phyloP scores from a whole-genome alignment of 1,284 basidiomycete genomes.

The Melampsora larici-populina region DNA sequence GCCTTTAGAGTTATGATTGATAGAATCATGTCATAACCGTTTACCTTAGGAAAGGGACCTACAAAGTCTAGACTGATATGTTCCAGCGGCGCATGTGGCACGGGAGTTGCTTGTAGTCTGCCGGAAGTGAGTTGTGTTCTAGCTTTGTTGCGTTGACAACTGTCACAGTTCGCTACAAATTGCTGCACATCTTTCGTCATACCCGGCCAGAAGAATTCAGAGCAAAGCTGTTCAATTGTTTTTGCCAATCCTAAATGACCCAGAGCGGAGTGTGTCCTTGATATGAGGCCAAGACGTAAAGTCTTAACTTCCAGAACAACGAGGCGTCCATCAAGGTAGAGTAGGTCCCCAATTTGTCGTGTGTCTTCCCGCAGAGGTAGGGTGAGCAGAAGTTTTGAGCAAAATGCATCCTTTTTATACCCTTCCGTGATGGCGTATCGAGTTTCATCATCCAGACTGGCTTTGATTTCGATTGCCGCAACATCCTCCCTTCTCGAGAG shows the following conservation, averaged over 20 bases:
- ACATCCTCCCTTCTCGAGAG: too few species aligned
- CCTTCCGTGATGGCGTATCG: too few species aligned
- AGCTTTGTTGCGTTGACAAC: conserved; percentile 43
- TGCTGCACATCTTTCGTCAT: not conserved
- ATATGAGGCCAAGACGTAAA: conserved; percentile 49
- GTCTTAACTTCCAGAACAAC: conserved; percentile 50
- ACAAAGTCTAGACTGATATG: too few species aligned
- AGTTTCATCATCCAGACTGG: too few species aligned
- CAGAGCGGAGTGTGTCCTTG: conserved; percentile 51
- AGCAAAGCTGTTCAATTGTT: conserved; percentile 50
- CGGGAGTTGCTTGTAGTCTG: conserved; percentile 34
- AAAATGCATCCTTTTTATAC: not conserved
- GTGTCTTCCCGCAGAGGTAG: not conserved
- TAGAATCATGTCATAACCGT: conserved; percentile 18
- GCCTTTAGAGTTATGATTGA: too few species aligned
- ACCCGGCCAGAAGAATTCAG: conserved; percentile 55
- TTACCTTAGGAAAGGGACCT: too few species aligned
- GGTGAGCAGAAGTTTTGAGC: not conserved
- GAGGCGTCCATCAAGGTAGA: conserved; percentile 51
- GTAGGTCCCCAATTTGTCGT: conserved; percentile 46
- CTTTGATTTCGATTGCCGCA: too few species aligned
- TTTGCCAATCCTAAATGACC: conserved; percentile 57
- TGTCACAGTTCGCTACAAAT: conserved; percentile 21
- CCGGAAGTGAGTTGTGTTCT: conserved; percentile 15
- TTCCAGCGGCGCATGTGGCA: too few species aligned